Conservation (phyloP, 208 protist species). For the Trypanosoma melophagium region DNA sequence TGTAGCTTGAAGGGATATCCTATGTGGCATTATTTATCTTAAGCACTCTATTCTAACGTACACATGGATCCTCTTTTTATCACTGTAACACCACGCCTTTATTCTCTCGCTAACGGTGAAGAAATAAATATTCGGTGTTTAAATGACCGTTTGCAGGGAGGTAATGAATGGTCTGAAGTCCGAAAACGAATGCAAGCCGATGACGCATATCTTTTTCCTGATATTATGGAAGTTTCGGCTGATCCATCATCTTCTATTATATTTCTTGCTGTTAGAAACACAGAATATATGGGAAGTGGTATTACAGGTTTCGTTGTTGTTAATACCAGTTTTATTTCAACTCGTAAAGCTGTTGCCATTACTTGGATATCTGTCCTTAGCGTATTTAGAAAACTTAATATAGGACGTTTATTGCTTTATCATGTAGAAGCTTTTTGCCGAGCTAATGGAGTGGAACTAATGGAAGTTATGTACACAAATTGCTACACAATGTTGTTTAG, state of each 20-base stretch:
- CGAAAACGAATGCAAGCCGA: neutral
- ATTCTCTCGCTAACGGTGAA: neutral
- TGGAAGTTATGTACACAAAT: slow-evolving; percentile 12
- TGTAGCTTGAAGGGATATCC: too few species aligned
- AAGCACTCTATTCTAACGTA: too few species aligned
- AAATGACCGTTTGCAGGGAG: neutral
- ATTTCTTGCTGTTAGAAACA: slow-evolving; percentile 12
- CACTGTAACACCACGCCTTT: slow-evolving; percentile 1
- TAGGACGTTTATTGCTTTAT: slow-evolving; percentile 28
- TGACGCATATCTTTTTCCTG: slow-evolving; percentile 3
- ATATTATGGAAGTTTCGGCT: slow-evolving; percentile 2
- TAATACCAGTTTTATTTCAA: slow-evolving; percentile 8
- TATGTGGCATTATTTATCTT: too few species aligned
- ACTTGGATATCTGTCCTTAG: slow-evolving; percentile 33
- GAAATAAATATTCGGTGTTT: slow-evolving; percentile 7
- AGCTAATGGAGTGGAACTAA: slow-evolving; percentile 3
- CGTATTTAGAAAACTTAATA: slow-evolving; percentile 15
- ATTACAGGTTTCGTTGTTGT: slow-evolving; percentile 26
- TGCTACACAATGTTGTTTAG: slow-evolving; percentile 14
- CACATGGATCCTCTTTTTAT: neutral
- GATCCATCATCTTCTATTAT: slow-evolving; percentile 19
- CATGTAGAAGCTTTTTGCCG: slow-evolving; percentile 25
- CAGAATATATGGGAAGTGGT: neutral
- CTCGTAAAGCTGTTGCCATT: slow-evolving; percentile 11
- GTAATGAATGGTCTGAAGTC: slow-evolving; percentile 4